Base-by-base conservation (phyloP, 2,329 filamentous ascomycete species). In the Fonsecaea pedrosoi region DNA sequence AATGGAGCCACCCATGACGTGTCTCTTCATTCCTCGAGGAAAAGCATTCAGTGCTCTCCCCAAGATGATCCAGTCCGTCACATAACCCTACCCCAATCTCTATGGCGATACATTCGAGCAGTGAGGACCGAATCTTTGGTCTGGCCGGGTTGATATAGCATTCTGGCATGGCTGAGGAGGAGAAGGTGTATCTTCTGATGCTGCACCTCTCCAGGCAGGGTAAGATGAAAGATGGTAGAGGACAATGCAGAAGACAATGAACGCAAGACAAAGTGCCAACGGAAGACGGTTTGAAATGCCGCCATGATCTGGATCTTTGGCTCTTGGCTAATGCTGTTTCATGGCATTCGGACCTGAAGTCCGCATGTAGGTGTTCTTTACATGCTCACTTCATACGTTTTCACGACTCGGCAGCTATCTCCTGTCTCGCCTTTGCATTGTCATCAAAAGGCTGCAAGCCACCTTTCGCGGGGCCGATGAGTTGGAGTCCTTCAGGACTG, bases 401-500 rank as follows among this genome's bases (percentile, higher is more conserved):
- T 42, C 38, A 57, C 15, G 38, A 15, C 25, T 66, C 59, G 30
- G 48, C 21, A 40, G 48, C 35, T 37, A 57, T 59, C 38, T 53
- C 37, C 48, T 63, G 54, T 59, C 45, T 50, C 53, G 53, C 40
- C 54, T 60, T 54, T 38, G 60, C 54, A 42, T 37, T 60, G 12
- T 66, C 35, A 25, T 63, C 54, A 34, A 62, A 59, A 1, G 54
- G 64, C 35, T 72, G 66, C 64, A 81, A 70, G 10, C 77, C 76
- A 3, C 72, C 74, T 65, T 80, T 81, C 8, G 78, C 73, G 12
- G 80, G 80, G 1, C 81, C 80, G 55, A 77, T 77, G 13, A 82
- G 60, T 67, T 78, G 78, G 18, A 79, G 71, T 1, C 81, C 80
- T 60, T 82, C 79, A 53, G 78, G 78, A 50, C 77, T 79, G 66